Percentiles rank a stretch among this genome's conserved stretches.
Conservation (phyloP, 202 grass and related monocot genomes). For the Thinopyrum obtusiflorum region DNA sequence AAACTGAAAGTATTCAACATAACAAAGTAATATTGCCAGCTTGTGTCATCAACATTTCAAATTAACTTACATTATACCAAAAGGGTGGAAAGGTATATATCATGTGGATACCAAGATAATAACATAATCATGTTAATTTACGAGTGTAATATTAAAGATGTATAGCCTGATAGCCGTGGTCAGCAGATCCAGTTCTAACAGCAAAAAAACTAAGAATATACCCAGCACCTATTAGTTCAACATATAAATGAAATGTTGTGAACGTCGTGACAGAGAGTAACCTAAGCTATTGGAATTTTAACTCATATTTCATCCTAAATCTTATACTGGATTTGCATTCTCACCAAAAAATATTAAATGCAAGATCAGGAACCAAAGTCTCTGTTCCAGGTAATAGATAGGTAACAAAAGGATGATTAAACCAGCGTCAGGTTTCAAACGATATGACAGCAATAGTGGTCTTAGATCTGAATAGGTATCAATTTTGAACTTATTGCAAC, state of each 20-base stretch:
- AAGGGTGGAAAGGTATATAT: neutral
- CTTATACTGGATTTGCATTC: neutral
- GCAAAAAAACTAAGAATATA: slow-evolving; percentile 6
- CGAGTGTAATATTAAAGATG: slow-evolving; percentile 8
- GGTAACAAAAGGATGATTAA: neutral
- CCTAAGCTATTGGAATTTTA: too few relatives aligned
- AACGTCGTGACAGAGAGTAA: neutral
- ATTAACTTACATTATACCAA: slow-evolving; percentile 3
- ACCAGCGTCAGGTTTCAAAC: neutral
- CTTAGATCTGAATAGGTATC: neutral
- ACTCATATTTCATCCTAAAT: slow-evolving; percentile 1
- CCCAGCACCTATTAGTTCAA: neutral
- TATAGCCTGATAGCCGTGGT: neutral
- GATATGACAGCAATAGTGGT: neutral
- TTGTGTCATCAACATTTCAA: neutral
- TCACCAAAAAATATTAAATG: neutral
- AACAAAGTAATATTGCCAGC: slow-evolving; percentile 4
- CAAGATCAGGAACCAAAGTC: neutral
- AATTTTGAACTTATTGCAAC: neutral
- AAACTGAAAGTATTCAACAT: slow-evolving; percentile 23
- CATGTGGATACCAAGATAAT: slow-evolving; percentile 24
- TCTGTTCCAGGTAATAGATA: neutral
- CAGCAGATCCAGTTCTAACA: slow-evolving; percentile 5
- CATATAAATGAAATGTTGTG: slow-evolving; percentile 2
- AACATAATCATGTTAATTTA: neutral